Conservation (phyloP, 345 rosid genomes). For the Isatis tinctoria region DNA sequence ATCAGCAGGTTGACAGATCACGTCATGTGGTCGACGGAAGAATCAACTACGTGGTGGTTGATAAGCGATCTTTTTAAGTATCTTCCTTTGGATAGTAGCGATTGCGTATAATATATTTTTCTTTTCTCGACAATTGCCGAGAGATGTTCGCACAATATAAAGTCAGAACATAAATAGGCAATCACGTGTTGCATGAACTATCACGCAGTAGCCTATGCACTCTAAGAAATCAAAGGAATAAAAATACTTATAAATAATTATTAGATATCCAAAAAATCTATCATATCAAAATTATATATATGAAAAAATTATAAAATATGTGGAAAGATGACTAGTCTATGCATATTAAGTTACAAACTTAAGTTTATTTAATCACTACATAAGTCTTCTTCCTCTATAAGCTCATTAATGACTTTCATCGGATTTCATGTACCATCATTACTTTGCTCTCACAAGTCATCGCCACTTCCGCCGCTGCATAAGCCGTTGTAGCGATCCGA, state of each 20-base stretch:
- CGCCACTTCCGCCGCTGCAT: too few species aligned
- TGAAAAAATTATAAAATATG: too few species aligned
- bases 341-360: too few species aligned
- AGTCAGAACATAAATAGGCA: not conserved
- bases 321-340: too few species aligned
- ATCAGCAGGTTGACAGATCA: constrained; percentile 35
- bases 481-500: too few species aligned
- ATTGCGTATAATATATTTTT: not conserved
- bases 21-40: constrained; percentile 27
- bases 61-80: constrained; percentile 24
- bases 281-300: too few species aligned
- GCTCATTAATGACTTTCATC: too few species aligned
- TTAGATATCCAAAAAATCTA: too few species aligned
- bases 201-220: not conserved
- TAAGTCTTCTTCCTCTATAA: too few species aligned
- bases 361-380: too few species aligned
- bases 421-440: too few species aligned
- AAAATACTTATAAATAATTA: not conserved
- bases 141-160: constrained; percentile 11
- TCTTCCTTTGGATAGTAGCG: constrained; percentile 19
- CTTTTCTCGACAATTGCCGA: not conserved
- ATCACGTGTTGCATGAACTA: constrained; percentile 20
- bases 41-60: constrained; percentile 32
- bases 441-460: too few species aligned
- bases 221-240: not conserved